Base-by-base conservation (phyloP, 2,329 filamentous ascomycete species). In the Polytolypa hystricis region DNA sequence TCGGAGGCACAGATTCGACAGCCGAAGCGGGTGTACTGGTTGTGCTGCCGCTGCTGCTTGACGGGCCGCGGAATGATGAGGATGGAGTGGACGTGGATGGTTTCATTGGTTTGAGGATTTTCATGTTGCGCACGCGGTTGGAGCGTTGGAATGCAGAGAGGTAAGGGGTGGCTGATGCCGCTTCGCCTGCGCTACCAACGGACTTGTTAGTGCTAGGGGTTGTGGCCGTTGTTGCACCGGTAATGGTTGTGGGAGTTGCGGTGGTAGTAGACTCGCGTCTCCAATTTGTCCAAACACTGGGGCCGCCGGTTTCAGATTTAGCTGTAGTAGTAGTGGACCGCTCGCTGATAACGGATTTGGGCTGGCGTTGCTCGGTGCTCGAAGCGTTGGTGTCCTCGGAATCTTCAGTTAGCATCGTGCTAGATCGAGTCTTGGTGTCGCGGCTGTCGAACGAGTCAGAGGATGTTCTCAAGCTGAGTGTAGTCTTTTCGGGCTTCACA, bases 71-170 rank as follows among this genome's bases (percentile, higher is more conserved):
- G n/a, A n/a, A n/a, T n/a, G n/a, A n/a, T 15, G 21, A 25, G 10
- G 58, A 56, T n/a, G 50, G 45, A 1, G 51, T 57, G n/a, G 63
- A 58, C 9, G 68, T 67, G 3, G 62, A 45, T 1, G 62, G 69
- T 55, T 85, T 91, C 38, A 71, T 72, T 1, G 89, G 79, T 52
- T 86, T 85, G 35, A 96, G 67, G 2, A 95, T 81, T 65, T 94
- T 96, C 81, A 96, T 96, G 34, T 77, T 79, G 33, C 70, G 62
- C 12, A 65, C 61, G 32, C 77, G 67, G 53, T 76, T 61, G 45
- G 79, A 67, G 48, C 79, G 79, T 53, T 84, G 80, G 53, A 85
- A 84, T 17, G 78, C 77, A 16, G 60, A 56, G 48, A 76, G 79
- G 10, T 64, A 51, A 4, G 48, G 39, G 33, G 38, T 53, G 4